Evolutionary conservation across 352 stramenopile species (phyloP).

Genomic region (Phytophthora pini): DNA sequence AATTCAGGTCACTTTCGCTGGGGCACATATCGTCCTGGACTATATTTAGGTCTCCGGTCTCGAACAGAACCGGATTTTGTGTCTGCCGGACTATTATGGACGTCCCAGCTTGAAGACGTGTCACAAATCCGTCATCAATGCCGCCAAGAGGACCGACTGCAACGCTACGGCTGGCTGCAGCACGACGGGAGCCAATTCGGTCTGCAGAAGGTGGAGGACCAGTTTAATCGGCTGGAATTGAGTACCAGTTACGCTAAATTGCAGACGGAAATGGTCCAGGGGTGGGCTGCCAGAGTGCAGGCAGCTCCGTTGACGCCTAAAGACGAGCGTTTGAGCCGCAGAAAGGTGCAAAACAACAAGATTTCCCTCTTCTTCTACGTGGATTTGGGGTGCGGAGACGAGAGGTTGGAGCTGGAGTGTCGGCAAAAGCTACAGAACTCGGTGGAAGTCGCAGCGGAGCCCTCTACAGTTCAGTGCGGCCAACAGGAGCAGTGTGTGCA

Average conservation of each 20-base stretch:
- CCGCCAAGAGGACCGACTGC: slow-evolving; percentile 75
- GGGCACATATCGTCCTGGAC: slow-evolving; percentile 77
- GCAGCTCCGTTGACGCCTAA: slow-evolving; percentile 48
- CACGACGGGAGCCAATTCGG: slow-evolving; percentile 76
- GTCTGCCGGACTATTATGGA: slow-evolving; percentile 79
- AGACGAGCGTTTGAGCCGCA: slow-evolving; percentile 49
- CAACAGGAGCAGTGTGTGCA: slow-evolving; percentile 41
- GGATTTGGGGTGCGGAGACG: slow-evolving; percentile 76
- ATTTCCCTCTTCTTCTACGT: slow-evolving; percentile 86
- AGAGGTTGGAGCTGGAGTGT: slow-evolving; percentile 57
- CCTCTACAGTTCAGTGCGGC: slow-evolving; percentile 23
- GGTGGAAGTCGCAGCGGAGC: slow-evolving; percentile 56
- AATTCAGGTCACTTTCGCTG: slow-evolving; percentile 60
- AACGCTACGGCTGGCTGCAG: slow-evolving; percentile 83
- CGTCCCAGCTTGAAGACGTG: slow-evolving; percentile 68
- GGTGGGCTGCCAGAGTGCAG: slow-evolving; percentile 61
- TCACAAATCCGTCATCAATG: slow-evolving; percentile 80
- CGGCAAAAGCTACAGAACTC: slow-evolving; percentile 58
- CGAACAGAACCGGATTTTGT: slow-evolving; percentile 69
- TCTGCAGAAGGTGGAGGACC: slow-evolving; percentile 69
- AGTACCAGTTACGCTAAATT: slow-evolving; percentile 61
- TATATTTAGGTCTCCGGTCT: slow-evolving; percentile 85
- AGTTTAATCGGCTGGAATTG: slow-evolving; percentile 75
- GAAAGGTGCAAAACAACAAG: slow-evolving; percentile 53
- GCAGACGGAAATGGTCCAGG: slow-evolving; percentile 37